Conservation (phyloP, 768 basidiomycete genomes). For the Rhizopogon rudus region DNA sequence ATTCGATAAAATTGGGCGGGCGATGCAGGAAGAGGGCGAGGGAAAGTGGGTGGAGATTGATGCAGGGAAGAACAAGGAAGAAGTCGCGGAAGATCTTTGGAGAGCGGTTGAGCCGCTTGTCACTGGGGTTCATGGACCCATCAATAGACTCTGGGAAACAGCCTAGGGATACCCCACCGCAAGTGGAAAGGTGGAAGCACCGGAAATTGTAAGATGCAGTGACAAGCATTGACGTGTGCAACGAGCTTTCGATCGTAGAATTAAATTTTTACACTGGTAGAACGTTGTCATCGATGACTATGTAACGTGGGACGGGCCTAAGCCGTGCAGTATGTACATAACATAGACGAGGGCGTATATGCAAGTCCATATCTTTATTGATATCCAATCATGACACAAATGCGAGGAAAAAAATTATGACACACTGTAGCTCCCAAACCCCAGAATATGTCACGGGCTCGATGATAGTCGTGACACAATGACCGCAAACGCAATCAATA, state of each 20-base stretch:
- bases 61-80: constrained; percentile 46
- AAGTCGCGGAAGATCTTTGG: constrained; percentile 57
- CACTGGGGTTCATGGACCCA: constrained; percentile 31
- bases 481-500: constrained; percentile 72
- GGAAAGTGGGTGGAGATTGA: constrained; percentile 53
- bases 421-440: background rate
- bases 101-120: constrained; percentile 37
- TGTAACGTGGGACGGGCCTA: too few relatives aligned
- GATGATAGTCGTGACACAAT: constrained; percentile 74
- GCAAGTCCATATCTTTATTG: constrained; percentile 1
- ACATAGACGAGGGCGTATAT: background rate
- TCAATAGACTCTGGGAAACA: constrained; percentile 49
- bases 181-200: too few relatives aligned
- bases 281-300: background rate
- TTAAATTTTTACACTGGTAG: too few relatives aligned
- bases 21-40: constrained; percentile 33
- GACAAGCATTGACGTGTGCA: background rate
- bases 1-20: constrained; percentile 53
- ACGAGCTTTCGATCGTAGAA: too few relatives aligned
- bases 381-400: background rate
- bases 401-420: constrained; percentile 5
- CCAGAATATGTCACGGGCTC: constrained; percentile 21
- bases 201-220: too few relatives aligned
- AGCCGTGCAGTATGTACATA: background rate
- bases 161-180: too few relatives aligned